A percentile compares a stretch with the other conserved stretches of the same genome.
These are phyloP conservation scores for Pichia nakasei DNA, from an alignment of 805 yeast genomes.

Conservation along the genomic window DNA sequence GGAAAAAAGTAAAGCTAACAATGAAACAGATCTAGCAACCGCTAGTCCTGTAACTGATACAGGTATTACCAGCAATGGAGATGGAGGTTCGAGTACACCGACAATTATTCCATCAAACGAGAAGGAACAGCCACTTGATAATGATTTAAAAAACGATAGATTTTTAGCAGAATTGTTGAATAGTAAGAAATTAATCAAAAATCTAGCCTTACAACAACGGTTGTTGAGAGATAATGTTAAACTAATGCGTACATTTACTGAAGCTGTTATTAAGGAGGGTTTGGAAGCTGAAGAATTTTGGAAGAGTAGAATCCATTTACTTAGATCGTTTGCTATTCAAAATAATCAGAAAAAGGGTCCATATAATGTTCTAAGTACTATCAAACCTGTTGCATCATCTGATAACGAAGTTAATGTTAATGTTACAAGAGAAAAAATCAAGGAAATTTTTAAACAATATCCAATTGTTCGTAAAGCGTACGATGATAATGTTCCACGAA, in stretches of 20 bases:
- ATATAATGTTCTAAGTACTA: conserved; percentile 86
- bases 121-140: conserved; percentile 1
- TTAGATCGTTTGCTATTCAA: conserved; percentile 81
- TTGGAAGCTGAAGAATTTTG: conserved; percentile 80
- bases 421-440: conserved; percentile 83
- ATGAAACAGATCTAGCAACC: conserved; percentile 11
- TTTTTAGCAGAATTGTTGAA: conserved; percentile 36
- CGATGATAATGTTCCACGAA: conserved; percentile 81
- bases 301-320: conserved; percentile 68
- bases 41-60: conserved; percentile 24
- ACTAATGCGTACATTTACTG: conserved; percentile 71
- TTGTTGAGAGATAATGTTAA: conserved; percentile 59
- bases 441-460: conserved; percentile 83
- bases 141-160: conserved; percentile 20
- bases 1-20: conserved; percentile 2
- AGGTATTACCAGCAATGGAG: neutral
- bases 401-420: conserved; percentile 92
- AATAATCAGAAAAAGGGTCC: conserved; percentile 84
- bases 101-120: neutral
- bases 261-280: conserved; percentile 72
- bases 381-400: conserved; percentile 85
- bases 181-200: conserved; percentile 50
- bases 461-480: conserved; percentile 88
- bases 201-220: conserved; percentile 71
- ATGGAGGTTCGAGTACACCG: neutral